Evolutionary conservation across 2,329 filamentous ascomycete genomes (phyloP), one percentile per base, ranked within the genome.

Genomic region (Xylaria sp.): DNA sequence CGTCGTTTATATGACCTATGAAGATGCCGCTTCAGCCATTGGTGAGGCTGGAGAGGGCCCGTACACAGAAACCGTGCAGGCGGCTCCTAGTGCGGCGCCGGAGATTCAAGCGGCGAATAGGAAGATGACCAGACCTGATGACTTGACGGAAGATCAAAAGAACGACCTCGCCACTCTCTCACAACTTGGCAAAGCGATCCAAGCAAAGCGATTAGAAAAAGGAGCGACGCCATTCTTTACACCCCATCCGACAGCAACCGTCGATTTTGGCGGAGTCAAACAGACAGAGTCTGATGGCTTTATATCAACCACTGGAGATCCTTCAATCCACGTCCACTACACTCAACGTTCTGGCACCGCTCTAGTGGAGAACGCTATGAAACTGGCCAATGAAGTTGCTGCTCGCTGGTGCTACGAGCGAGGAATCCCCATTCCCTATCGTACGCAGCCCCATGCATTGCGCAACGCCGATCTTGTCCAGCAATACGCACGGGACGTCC

Each of bases 331-430:
- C 20, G 78, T 86, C 48, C 73, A 73, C 8, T 82, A 82, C 68
- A 73, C 75, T 6, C 54, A 67, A 44, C 59, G 46, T 20, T 72
- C 73, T 9, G 78, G 76, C 28, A 80, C 77, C 23, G 76, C 80
- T 25, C 74, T 86, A 18, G 84, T 88, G 48, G 79, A 81, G 66
- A 82, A 83, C 65, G 73, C 84, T 28, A 92, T 92, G 90, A 82
- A 87, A 46, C 81, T 91, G 3, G 89, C 88, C 13, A 88, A 88
- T 63, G 84, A 90, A 74, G 81, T 90, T 31, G 88, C 87, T 46
- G 89, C 89, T 23, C 82, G 81, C 37, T 92, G 88, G 88, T 90
- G 88, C 74, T 76, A 82, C 56, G 83, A 84, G 25, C 86, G 89
- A 59, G 80, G 82, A 23, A 86, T 92, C 61, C 86, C 89, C 44